A percentile compares a stretch with the other conserved stretches of the same genome.
These are phyloP conservation scores for Clarkia xantiana DNA, from an alignment of 345 rosid genomes.

Conservation along the genomic window DNA sequence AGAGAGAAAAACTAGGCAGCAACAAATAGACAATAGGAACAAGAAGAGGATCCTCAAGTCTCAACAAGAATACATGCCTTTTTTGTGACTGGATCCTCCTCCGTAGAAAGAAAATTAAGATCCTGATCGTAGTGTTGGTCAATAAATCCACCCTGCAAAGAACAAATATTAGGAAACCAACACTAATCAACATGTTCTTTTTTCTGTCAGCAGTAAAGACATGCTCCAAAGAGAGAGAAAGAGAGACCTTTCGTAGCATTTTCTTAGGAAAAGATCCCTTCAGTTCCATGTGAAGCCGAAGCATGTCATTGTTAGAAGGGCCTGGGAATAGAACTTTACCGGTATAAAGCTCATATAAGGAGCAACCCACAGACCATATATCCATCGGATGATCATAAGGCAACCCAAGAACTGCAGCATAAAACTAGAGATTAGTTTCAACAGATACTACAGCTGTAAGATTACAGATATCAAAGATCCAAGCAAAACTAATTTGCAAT, in stretches of 20 bases:
- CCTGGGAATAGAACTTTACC: conserved; percentile 99
- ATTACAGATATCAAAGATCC: not conserved
- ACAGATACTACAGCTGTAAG: not conserved
- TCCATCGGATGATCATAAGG: conserved; percentile 94
- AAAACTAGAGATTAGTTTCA: not conserved
- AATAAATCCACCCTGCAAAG: conserved; percentile 70
- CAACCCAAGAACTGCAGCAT: conserved; percentile 81
- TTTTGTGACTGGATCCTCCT: conserved; percentile 83
- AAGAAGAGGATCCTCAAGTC: no score
- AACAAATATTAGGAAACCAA: not conserved
- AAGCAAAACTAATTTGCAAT: not conserved
- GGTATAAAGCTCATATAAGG: conserved; percentile 83
- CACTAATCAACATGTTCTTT: no score
- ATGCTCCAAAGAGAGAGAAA: no score
- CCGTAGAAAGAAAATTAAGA: conserved; percentile 71
- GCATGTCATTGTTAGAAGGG: conserved; percentile 87
- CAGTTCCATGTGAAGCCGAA: conserved; percentile 95
- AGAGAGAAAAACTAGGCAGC: not conserved
- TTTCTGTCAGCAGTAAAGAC: no score
- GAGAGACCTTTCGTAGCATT: conserved; percentile 77
- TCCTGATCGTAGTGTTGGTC: conserved; percentile 91
- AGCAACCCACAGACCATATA: conserved; percentile 99
- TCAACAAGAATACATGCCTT: conserved; percentile 33
- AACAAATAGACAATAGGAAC: no score
- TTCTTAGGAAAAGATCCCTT: conserved; percentile 96